Evolutionary conservation across 345 rosid species (phyloP).

Genomic region (Sonneratia alba): DNA sequence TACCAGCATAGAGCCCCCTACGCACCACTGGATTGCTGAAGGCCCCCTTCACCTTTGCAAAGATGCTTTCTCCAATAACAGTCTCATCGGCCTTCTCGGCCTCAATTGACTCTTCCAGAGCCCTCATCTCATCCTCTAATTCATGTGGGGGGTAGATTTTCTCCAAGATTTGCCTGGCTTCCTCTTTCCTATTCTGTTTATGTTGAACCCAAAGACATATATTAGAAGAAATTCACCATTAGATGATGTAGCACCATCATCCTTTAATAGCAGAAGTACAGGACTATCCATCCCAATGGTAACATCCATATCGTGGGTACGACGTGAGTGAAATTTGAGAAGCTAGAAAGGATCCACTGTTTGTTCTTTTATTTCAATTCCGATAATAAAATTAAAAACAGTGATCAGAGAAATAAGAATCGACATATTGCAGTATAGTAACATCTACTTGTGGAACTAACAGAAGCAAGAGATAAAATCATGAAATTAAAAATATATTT

Average conservation of each 20-base stretch:
- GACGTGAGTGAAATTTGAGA: not conserved
- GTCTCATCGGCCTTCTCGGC: constrained; percentile 48
- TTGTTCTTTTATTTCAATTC: not conserved
- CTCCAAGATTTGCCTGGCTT: constrained; percentile 53
- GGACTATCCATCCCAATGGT: not conserved
- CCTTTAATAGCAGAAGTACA: no score
- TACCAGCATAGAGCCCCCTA: constrained; percentile 72
- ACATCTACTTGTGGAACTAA: no score
- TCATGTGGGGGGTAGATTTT: constrained; percentile 57
- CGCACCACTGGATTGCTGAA: constrained; percentile 33
- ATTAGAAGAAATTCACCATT: not conserved
- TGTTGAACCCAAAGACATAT: not conserved
- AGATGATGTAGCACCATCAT: no score
- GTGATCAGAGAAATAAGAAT: no score
- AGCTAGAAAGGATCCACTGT: not conserved
- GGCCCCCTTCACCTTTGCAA: constrained; percentile 61
- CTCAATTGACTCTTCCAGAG: constrained; percentile 41
- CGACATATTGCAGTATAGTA: no score
- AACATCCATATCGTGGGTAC: not conserved
- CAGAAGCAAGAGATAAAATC: not conserved
- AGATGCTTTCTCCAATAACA: constrained; percentile 29
- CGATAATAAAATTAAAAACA: no score
- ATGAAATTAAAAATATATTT: no score
- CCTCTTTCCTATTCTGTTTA: constrained; percentile 32
- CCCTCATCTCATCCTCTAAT: constrained; percentile 46